A percentile compares a stretch with the other conserved stretches of the same genome.
Conservation (phyloP, 306 rosid species). For the Crotalaria pallida region DNA sequence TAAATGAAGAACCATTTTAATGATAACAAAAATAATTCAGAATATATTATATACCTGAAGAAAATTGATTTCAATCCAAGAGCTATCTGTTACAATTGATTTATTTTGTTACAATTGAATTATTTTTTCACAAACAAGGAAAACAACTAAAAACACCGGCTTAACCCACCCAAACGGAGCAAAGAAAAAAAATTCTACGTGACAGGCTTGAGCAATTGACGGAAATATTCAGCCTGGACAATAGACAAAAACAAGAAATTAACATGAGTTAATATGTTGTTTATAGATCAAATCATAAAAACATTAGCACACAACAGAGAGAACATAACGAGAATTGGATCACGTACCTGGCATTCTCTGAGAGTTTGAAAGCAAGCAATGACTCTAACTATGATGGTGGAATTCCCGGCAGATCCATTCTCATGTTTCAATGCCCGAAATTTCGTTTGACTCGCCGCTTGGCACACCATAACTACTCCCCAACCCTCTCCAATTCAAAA, state of each 20-base stretch:
- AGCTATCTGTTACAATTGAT: constrained; percentile 37
- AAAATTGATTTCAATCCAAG: constrained; percentile 35
- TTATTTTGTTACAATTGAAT: constrained; percentile 19
- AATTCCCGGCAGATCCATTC: constrained; percentile 73
- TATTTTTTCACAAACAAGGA: constrained; percentile 41
- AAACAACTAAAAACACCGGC: constrained; percentile 56
- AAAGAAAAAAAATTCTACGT: constrained; percentile 59
- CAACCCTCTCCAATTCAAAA: constrained; percentile 49
- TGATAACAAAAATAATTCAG: neutral
- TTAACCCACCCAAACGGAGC: constrained; percentile 45
- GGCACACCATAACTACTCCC: constrained; percentile 94
- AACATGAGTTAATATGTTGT: neutral
- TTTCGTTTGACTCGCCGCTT: constrained; percentile 94
- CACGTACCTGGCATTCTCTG: constrained; percentile 91
- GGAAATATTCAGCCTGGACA: constrained; percentile 89
- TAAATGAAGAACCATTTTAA: neutral
- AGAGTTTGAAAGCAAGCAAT: constrained; percentile 97
- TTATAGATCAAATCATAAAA: neutral
- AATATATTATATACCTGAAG: constrained; percentile 48
- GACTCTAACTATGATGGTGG: constrained; percentile 82
- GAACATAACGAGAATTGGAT: neutral
- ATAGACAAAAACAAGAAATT: constrained; percentile 6
- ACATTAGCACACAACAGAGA: neutral
- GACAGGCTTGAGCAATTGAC: constrained; percentile 90
- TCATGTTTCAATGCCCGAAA: constrained; percentile 96